Evolutionary conservation across 495 filamentous ascomycete species (phyloP), one percentile per base, ranked within the genome.

Genomic region (Penicillium riverlandense): DNA sequence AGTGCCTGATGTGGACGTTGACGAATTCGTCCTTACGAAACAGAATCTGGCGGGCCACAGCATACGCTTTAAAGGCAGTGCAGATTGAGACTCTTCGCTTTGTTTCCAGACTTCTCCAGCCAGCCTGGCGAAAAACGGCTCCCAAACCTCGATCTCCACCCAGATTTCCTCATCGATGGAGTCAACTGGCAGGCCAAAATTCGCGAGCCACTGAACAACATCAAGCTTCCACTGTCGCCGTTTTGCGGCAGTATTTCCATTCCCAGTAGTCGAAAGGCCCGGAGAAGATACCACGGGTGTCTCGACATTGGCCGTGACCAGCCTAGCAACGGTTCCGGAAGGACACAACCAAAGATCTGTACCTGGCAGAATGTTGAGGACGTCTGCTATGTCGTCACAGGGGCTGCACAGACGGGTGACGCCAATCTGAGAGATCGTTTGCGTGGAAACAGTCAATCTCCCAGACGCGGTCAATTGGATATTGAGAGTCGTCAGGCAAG

Each of bases 301-400:
- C 31, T 54, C 54, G 13, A 57, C 40, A 33, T 59, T 60, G 1
- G 57, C 46, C 0, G 60, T 51, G 29, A 70, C 59, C 38, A 73
- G 55, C 40, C 66, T 66, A 6, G 71, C 72, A 47, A 75, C 59
- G 11, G 67, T 68, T 14, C 74, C 72, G 36, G 65, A 68, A 4
- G 74, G 74, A 34, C 69, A 67, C 13, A 78, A 61, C 72, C 72
- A 76, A n/a, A 78, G 46, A 47, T 73, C 70, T 1, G 53, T 53
- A 4, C 62, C 67, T 29, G 61, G 51, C 7, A 53, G 51, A 8
- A 55, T 40, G 32, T 52, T 49, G 2, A 47, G 35, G 9, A 56
- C 8, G 15, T 60, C 50, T 14, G 52, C 14, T 32, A 48, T 49
- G n/a, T 55, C 40, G 29, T 50, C 50, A 5, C 42, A 50, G 35